Conservation (phyloP, 139 green algal genomes). For the Raphidocelis subcapitata region DNA sequence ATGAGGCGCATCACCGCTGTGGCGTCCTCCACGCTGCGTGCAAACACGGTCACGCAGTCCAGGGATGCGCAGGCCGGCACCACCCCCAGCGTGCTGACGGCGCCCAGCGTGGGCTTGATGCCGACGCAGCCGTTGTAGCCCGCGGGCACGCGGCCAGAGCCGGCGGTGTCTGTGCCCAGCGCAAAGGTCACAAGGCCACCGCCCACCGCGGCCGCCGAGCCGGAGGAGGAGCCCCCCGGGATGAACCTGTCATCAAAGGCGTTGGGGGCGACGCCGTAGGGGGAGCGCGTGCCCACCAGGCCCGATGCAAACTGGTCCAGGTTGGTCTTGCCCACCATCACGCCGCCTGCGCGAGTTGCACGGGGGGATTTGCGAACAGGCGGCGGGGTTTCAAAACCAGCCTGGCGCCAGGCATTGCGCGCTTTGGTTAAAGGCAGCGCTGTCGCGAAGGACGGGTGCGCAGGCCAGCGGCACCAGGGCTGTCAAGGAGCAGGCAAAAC, state of each 20-base stretch:
- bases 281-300: slow-evolving; percentile 73
- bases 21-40: slow-evolving; percentile 56
- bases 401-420: too few species aligned
- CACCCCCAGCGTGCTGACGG: slow-evolving; percentile 58
- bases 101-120: slow-evolving; percentile 71
- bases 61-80: slow-evolving; percentile 72
- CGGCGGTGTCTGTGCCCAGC: slow-evolving; percentile 83
- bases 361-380: too few species aligned
- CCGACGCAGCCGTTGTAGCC: slow-evolving; percentile 71
- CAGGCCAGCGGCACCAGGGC: too few species aligned
- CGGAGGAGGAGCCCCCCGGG: slow-evolving; percentile 69
- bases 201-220: slow-evolving; percentile 64
- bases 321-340: slow-evolving; percentile 80
- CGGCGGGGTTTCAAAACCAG: too few species aligned
- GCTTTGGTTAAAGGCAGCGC: too few species aligned
- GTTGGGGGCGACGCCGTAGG: slow-evolving; percentile 60
- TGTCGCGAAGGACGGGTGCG: too few species aligned
- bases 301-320: slow-evolving; percentile 86
- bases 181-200: slow-evolving; percentile 67
- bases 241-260: slow-evolving; percentile 72
- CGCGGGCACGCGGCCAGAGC: slow-evolving; percentile 68
- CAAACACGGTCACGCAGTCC: slow-evolving; percentile 80
- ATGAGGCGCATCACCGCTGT: slow-evolving; percentile 42
- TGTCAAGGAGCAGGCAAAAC: too few species aligned
- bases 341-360: slow-evolving; percentile 41